Base-by-base conservation (phyloP, 2,329 filamentous ascomycete genomes). In the Hypocreales sp. region DNA sequence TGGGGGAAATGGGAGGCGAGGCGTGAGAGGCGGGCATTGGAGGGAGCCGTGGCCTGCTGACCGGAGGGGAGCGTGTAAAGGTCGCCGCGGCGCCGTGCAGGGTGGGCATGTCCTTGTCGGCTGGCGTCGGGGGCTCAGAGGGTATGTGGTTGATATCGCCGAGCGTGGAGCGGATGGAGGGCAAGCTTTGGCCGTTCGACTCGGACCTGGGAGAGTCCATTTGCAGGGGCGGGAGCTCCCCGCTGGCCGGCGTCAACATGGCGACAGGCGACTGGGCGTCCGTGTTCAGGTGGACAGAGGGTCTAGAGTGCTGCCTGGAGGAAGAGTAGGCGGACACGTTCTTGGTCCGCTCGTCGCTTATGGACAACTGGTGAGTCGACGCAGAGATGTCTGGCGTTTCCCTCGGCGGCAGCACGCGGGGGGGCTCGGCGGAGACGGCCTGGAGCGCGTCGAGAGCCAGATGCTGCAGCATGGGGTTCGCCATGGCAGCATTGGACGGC, bases 1-100 rank as follows among this genome's bases (percentile, higher is more conserved):
- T 55, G 11, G 64, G 60, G 4, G 64, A 70, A 10, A 60, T 51
- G 2, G 64, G 63, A 8, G 66, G 61, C 13, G 64, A 53, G 13
- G 40, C 34, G 31, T 46, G 45, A 18, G 36, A 38, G 8, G 36
- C 35, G 7, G 46, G 26, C 22, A 55, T 41, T 9, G 42, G 39
- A 20, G 45, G 42, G 34, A 46, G 49, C 32, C 39, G 50, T 27
- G 37, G 43, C 20, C 42, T 45, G 28, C 39, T 37, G 25, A 33
- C 36, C 7, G 56, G 46, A 10, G 59, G 52, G 6, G 56, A 57
- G 18, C 44, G 39, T 16, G 47, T 35, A 33, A 45, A 55, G 15
- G 33, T 29, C n/a, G 40, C 30, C 19, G 31, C 30, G 15, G 41
- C 44, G 13, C 37, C 33, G 25, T 37, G 39, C 20, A 39, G 42